Percentiles rank a stretch among this genome's conserved stretches.
phyloP scores from a whole-genome alignment of 2,329 filamentous ascomycete species.

The Alternaria conjuncta region DNA sequence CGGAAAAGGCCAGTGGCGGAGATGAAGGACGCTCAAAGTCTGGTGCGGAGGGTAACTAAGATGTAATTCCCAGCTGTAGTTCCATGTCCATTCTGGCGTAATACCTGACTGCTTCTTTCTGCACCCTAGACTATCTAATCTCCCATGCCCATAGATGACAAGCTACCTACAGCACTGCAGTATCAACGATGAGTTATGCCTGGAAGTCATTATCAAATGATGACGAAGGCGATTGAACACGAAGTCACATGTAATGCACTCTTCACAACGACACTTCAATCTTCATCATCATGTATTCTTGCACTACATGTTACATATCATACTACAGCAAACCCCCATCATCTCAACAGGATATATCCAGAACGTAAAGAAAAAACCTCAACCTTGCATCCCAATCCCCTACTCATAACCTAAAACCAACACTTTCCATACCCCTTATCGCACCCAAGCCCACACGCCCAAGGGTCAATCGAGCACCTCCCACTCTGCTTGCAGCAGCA shows the following conservation, averaged over 20 bases:
- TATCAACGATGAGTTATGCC: too few species aligned
- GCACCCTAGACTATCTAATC: too few species aligned
- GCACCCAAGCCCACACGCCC: conserved; percentile 35
- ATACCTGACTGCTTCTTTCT: too few species aligned
- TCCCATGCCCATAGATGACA: too few species aligned
- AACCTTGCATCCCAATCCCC: background rate
- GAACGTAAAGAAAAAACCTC: background rate
- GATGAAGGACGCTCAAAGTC: background rate
- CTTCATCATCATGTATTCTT: background rate
- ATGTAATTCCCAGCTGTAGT: too few species aligned
- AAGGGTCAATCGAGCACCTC: conserved; percentile 27
- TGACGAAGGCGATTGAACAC: too few species aligned
- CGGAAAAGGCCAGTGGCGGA: background rate
- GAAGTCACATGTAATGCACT: background rate
- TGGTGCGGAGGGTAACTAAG: background rate
- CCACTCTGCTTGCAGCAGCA: conserved; percentile 36
- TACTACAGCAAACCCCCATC: background rate
- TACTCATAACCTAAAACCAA: conserved; percentile 15
- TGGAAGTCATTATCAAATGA: too few species aligned
- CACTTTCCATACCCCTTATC: conserved; percentile 39
- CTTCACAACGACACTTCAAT: too few species aligned
- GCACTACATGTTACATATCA: background rate
- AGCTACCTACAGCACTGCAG: too few species aligned
- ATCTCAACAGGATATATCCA: background rate
- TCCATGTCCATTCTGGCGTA: too few species aligned